phyloP scores from a whole-genome alignment of 441 rosid species.

The Arabidopsis hybrid region DNA sequence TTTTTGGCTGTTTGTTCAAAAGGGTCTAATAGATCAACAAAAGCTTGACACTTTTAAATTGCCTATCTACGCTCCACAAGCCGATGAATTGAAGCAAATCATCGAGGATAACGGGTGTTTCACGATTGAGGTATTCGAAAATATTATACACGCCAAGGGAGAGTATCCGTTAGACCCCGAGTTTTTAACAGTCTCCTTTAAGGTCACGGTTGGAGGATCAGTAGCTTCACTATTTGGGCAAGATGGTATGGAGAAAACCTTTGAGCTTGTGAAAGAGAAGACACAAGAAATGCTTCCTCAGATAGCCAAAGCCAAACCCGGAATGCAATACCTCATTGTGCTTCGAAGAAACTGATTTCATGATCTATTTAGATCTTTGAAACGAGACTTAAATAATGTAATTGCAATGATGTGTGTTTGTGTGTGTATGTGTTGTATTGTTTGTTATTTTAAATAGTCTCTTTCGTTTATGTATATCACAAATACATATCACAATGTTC shows the following conservation, averaged over 20 bases:
- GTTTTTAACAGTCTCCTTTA: constrained; percentile 15
- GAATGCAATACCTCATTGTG: constrained; percentile 27
- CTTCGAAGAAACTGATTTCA: constrained; percentile 8
- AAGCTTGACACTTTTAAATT: constrained; percentile 41
- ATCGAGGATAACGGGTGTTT: constrained; percentile 33
- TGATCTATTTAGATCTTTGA: no score
- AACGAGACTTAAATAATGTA: no score
- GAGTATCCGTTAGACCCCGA: constrained; percentile 14
- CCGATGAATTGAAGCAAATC: constrained; percentile 18
- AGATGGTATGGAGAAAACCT: constrained; percentile 23
- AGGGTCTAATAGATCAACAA: constrained; percentile 42
- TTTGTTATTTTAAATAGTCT: no score
- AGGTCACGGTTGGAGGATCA: constrained; percentile 21
- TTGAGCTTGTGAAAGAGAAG: constrained; percentile 15
- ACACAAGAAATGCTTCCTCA: constrained; percentile 26
- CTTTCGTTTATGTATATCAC: no score
- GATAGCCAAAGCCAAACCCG: constrained; percentile 16
- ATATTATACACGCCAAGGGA: not conserved
- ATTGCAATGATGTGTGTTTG: no score
- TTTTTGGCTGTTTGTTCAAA: not conserved
- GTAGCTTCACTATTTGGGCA: constrained; percentile 15
- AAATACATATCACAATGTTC: not conserved
- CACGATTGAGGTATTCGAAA: constrained; percentile 31
- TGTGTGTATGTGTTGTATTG: no score
- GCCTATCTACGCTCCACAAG: constrained; percentile 4